Conservation (phyloP, 1,284 basidiomycete species). For the Filobasidium uniguttulatum region DNA sequence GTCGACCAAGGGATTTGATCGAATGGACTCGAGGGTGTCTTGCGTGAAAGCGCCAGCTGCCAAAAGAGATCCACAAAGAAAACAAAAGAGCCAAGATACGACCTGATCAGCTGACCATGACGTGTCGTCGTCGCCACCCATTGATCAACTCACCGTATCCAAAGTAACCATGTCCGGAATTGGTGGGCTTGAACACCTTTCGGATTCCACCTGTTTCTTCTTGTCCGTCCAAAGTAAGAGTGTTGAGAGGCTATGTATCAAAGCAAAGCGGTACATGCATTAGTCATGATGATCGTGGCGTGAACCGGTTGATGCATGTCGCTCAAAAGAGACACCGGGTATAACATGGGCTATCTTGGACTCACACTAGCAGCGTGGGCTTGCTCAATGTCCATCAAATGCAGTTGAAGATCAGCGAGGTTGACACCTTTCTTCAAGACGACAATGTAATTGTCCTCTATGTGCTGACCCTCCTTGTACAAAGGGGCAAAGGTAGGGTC, state of each 20-base stretch:
- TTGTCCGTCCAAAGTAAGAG: slow-evolving; percentile 21
- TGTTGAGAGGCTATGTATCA: slow-evolving; percentile 22
- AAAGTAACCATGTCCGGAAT: slow-evolving; percentile 23
- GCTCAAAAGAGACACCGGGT: not conserved
- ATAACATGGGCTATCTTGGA: slow-evolving; percentile 15
- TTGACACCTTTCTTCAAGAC: slow-evolving; percentile 61
- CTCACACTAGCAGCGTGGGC: slow-evolving; percentile 28
- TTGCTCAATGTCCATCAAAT: slow-evolving; percentile 41
- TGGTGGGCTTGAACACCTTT: slow-evolving; percentile 29
- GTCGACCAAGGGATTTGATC: slow-evolving; percentile 76
- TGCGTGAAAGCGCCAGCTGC: slow-evolving; percentile 66
- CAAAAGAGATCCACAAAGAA: slow-evolving; percentile 1
- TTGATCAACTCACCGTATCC: slow-evolving; percentile 29
- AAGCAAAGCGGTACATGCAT: not conserved
- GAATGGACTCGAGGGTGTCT: slow-evolving; percentile 60
- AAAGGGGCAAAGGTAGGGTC: slow-evolving; percentile 25
- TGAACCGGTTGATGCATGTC: not conserved
- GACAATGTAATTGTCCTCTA: slow-evolving; percentile 83
- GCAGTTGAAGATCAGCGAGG: slow-evolving; percentile 47
- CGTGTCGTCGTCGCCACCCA: too few species aligned
- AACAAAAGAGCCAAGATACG: not conserved
- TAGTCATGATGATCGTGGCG: not conserved
- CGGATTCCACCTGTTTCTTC: slow-evolving; percentile 28
- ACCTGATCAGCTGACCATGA: too few species aligned
- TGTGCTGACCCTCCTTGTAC: slow-evolving; percentile 44